Conservation (phyloP, 495 filamentous ascomycete genomes). For the Echria macrotheca region DNA sequence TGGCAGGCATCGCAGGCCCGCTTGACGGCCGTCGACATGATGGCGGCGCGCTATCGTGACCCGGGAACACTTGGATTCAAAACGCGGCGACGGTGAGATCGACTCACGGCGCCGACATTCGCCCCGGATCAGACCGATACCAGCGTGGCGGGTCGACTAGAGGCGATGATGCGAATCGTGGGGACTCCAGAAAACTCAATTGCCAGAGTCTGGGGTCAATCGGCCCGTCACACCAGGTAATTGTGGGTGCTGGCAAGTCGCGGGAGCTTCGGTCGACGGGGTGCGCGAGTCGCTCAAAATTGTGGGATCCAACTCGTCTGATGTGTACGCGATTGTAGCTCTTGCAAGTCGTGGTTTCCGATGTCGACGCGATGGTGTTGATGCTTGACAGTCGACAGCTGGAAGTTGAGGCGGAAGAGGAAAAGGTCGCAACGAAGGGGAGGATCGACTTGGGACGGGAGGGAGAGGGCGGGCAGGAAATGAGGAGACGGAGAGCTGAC, state of each 20-base stretch:
- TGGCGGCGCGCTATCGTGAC: slow-evolving; percentile 11
- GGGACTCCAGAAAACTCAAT: slow-evolving; percentile 30
- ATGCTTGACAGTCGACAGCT: neutral
- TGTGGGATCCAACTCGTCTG: no score
- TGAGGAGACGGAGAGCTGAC: slow-evolving; percentile 14
- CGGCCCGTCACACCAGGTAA: slow-evolving; percentile 25
- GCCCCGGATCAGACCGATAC: slow-evolving; percentile 18
- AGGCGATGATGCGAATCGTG: slow-evolving; percentile 25
- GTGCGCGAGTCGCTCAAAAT: neutral
- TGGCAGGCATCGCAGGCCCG: slow-evolving; percentile 79
- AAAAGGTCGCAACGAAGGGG: slow-evolving; percentile 14
- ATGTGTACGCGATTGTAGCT: no score
- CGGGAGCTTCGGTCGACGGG: neutral
- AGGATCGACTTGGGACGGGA: slow-evolving; percentile 10
- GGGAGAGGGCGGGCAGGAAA: slow-evolving; percentile 9
- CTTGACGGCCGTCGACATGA: slow-evolving; percentile 54
- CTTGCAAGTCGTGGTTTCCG: no score
- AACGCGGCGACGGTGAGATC: slow-evolving; percentile 19
- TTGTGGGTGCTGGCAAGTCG: slow-evolving; percentile 16
- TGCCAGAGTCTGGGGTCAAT: slow-evolving; percentile 27
- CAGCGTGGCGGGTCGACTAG: slow-evolving; percentile 13
- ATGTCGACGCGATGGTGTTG: no score
- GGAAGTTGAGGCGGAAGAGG: slow-evolving; percentile 10
- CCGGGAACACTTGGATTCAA: slow-evolving; percentile 10
- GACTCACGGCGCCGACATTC: slow-evolving; percentile 23